Conservation (phyloP, 208 protist genomes). For the Porcisia hertigi region DNA sequence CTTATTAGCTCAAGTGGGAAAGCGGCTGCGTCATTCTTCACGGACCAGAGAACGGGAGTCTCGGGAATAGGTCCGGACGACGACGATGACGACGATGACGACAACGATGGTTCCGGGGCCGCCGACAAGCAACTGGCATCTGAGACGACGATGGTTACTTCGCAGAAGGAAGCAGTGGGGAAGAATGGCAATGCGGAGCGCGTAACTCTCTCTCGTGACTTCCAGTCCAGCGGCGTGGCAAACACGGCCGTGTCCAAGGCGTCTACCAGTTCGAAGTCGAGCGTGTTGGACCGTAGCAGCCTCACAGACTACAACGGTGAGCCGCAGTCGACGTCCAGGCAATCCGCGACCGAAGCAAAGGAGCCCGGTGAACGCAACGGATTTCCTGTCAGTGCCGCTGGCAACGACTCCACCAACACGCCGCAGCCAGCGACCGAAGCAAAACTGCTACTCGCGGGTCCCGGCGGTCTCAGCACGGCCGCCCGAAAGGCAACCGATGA, state of each 20-base stretch:
- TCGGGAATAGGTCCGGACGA: constrained; percentile 23
- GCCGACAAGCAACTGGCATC: constrained; percentile 4
- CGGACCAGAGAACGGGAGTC: constrained; percentile 10
- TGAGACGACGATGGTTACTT: not conserved
- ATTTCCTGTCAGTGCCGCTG: not conserved
- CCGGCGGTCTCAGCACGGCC: not conserved
- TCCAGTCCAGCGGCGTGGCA: not conserved
- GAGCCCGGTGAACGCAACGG: not conserved
- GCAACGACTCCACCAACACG: not conserved
- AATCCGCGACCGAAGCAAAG: not conserved
- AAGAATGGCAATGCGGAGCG: not conserved
- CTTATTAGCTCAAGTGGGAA: constrained; percentile 18
- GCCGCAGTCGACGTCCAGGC: not conserved
- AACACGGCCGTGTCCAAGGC: not conserved
- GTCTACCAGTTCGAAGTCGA: not conserved
- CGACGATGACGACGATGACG: constrained; percentile 5
- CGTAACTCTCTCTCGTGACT: not conserved
- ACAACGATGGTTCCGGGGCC: not conserved
- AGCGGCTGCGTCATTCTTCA: not conserved
- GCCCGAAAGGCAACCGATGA: not conserved
- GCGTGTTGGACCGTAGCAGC: not conserved
- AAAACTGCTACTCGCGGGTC: not conserved
- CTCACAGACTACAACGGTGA: not conserved
- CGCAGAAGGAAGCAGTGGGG: not conserved
- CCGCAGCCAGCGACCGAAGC: not conserved